Evolutionary conservation across 1,139 yeast genomes (phyloP).

Genomic region (Blastobotrys ciferrii): DNA sequence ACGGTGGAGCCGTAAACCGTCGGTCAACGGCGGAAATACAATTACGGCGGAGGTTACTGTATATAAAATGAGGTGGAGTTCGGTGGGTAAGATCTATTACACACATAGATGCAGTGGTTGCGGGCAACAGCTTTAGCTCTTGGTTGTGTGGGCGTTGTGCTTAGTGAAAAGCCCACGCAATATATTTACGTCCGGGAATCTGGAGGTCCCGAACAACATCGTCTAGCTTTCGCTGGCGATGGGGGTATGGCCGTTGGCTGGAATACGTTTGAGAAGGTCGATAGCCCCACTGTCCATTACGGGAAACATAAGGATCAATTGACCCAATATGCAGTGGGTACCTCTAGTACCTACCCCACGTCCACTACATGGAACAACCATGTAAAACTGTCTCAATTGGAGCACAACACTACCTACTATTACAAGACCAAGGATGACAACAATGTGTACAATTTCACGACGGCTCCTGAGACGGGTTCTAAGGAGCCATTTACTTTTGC

Average conservation of each 20-base stretch:
- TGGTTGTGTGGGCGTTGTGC: background rate
- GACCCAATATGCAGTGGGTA: constrained; percentile 23
- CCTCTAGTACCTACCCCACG: constrained; percentile 28
- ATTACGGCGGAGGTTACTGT: background rate
- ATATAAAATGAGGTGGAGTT: background rate
- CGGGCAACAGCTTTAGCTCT: background rate
- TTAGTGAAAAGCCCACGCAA: background rate
- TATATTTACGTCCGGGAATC: background rate
- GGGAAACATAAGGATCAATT: constrained; percentile 28
- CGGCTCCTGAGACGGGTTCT: constrained; percentile 21
- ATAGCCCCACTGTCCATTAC: constrained; percentile 28
- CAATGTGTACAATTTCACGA: constrained; percentile 21
- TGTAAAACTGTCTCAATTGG: constrained; percentile 29
- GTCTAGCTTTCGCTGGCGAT: constrained; percentile 20
- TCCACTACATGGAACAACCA: constrained; percentile 33
- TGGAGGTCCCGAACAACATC: constrained; percentile 16
- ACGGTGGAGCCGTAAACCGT: too few relatives aligned
- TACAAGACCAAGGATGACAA: constrained; percentile 26
- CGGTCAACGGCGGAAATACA: too few relatives aligned
- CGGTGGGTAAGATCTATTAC: too few relatives aligned
- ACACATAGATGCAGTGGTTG: background rate
- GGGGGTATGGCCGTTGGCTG: constrained; percentile 21
- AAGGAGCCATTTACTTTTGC: constrained; percentile 27
- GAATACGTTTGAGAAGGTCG: constrained; percentile 27
- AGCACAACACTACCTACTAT: constrained; percentile 33